These are phyloP conservation scores for Gamarada debralockiae DNA, from an alignment of 495 filamentous ascomycete genomes.

Conservation along the genomic window DNA sequence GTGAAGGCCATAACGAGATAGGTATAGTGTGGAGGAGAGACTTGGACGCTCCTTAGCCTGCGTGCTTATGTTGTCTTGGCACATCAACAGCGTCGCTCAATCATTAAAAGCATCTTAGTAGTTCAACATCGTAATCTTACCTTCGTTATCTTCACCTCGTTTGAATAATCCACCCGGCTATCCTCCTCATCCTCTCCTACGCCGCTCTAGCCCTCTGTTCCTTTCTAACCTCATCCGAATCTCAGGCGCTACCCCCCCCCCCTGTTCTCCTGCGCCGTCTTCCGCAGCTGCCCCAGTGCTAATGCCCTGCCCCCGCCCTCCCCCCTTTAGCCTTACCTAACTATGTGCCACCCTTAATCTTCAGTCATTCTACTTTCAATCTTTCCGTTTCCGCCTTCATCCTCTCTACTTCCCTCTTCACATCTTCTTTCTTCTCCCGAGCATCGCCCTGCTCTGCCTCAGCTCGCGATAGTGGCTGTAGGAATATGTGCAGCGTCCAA, in stretches of 20 bases:
- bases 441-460: slow-evolving; percentile 63
- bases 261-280: slow-evolving; percentile 69
- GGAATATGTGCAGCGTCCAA: slow-evolving; percentile 74
- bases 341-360: slow-evolving; percentile 25
- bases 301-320: slow-evolving; percentile 43
- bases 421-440: slow-evolving; percentile 56
- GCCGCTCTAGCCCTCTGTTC: slow-evolving; percentile 80
- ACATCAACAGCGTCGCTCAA: too few relatives aligned
- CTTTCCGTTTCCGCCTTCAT: slow-evolving; percentile 61
- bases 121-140: too few relatives aligned
- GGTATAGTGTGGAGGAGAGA: too few relatives aligned
- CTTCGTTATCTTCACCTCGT: too few relatives aligned
- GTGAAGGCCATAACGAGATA: too few relatives aligned
- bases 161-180: too few relatives aligned
- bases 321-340: slow-evolving; percentile 34
- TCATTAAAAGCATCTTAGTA: too few relatives aligned
- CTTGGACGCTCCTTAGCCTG: too few relatives aligned
- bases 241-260: slow-evolving; percentile 85
- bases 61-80: too few relatives aligned
- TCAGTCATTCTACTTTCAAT: slow-evolving; percentile 47
- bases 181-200: slow-evolving; percentile 74
- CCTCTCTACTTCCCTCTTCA: slow-evolving; percentile 50
- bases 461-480: slow-evolving; percentile 55
- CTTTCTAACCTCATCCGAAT: slow-evolving; percentile 75
- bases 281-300: slow-evolving; percentile 46